Percentiles rank a stretch among this genome's conserved stretches.
Conservation (phyloP, 495 filamentous ascomycete species). For the Neurospora hispaniola region DNA sequence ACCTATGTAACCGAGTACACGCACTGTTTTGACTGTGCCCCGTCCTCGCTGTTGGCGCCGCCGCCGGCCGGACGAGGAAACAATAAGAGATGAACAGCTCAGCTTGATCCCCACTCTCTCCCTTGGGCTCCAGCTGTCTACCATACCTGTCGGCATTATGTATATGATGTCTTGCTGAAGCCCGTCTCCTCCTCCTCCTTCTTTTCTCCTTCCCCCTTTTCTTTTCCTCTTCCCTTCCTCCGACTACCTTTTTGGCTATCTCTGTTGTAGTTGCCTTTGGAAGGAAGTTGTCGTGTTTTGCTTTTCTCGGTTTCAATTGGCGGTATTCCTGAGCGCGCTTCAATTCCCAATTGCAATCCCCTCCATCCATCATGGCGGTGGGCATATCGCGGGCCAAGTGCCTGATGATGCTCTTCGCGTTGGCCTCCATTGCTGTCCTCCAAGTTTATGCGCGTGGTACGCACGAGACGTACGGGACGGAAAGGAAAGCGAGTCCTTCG, state of each 20-base stretch:
- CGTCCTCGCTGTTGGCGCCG: neutral
- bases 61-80: neutral
- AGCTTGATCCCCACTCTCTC: neutral
- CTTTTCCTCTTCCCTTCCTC: neutral
- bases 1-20: neutral
- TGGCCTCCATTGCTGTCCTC: conserved; percentile 5
- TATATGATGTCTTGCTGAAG: neutral
- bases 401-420: conserved; percentile 2
- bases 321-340: neutral
- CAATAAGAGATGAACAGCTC: neutral
- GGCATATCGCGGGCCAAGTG: conserved; percentile 1
- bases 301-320: neutral
- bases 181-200: neutral
- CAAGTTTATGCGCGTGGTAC: conserved; percentile 9
- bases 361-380: conserved; percentile 8
- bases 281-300: neutral
- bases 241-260: neutral
- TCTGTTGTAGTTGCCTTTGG: neutral
- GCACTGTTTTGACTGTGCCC: neutral
- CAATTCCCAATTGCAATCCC: neutral
- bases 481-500: neutral
- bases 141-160: too few species aligned
- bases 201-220: neutral
- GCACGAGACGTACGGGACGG: neutral
- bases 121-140: neutral